phyloP scores from a whole-genome alignment of 2,329 filamentous ascomycete species.

The Raffaelea arxii region DNA sequence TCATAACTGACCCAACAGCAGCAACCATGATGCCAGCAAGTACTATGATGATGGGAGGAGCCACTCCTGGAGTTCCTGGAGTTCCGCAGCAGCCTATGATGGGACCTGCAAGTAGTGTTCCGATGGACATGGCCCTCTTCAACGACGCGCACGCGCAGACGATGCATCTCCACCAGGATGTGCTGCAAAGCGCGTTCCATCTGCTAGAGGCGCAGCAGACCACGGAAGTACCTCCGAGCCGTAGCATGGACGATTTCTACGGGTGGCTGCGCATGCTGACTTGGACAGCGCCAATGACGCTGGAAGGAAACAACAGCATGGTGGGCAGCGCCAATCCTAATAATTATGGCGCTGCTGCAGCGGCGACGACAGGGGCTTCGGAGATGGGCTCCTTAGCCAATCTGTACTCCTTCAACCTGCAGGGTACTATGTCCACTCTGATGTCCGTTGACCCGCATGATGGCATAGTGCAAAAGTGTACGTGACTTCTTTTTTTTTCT shows the following conservation, averaged over 20 bases:
- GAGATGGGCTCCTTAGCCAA: not conserved
- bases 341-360: too few species aligned
- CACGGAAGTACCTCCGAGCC: not conserved
- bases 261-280: conserved; percentile 11
- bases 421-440: not conserved
- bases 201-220: not conserved
- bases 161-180: not conserved
- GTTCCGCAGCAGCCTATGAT: too few species aligned
- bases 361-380: not conserved
- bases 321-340: not conserved
- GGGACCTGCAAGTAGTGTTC: too few species aligned
- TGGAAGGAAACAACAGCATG: not conserved
- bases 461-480: not conserved
- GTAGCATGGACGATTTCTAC: conserved; percentile 7
- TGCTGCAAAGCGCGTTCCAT: not conserved
- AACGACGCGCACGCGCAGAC: not conserved
- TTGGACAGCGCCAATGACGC: conserved; percentile 12
- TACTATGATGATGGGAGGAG: too few species aligned
- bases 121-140: not conserved
- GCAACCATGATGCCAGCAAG: too few species aligned
- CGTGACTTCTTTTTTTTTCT: not conserved
- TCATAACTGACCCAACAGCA: too few species aligned
- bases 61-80: too few species aligned
- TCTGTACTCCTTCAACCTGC: not conserved
- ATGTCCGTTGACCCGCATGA: not conserved